These are phyloP conservation scores for Pisolithus albus DNA, from an alignment of 768 basidiomycete species.

Conservation along the genomic window DNA sequence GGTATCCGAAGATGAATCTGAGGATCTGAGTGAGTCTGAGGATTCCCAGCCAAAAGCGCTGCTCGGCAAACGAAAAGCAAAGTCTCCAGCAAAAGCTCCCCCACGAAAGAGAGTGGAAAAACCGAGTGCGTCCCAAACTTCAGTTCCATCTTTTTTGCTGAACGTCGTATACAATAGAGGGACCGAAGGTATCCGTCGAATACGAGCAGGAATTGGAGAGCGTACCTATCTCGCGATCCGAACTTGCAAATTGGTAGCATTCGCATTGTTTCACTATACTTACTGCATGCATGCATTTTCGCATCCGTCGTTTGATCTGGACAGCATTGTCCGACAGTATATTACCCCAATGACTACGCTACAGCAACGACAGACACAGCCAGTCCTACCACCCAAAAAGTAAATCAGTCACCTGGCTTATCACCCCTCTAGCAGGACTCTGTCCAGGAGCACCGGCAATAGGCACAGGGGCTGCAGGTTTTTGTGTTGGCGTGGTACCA, in stretches of 20 bases:
- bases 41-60: conserved; percentile 31
- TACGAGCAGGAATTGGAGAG: conserved; percentile 91
- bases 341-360: not conserved
- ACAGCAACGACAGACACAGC: not conserved
- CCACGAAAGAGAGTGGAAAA: conserved; percentile 52
- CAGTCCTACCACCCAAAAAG: conserved; percentile 70
- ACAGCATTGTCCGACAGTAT: not conserved
- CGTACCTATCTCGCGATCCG: conserved; percentile 46
- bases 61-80: conserved; percentile 66
- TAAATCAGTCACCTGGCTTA: conserved; percentile 73
- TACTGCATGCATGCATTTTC: not conserved
- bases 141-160: conserved; percentile 5
- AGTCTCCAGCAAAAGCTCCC: conserved; percentile 33
- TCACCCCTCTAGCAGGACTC: conserved; percentile 43
- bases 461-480: conserved; percentile 9
- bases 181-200: conserved; percentile 86
- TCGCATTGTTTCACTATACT: not conserved
- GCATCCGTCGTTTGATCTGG: not conserved
- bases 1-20: conserved; percentile 33
- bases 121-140: conserved; percentile 41
- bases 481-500: conserved; percentile 17
- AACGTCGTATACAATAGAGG: conserved; percentile 36
- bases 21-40: too few relatives aligned
- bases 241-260: conserved; percentile 48
- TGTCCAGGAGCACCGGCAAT: conserved; percentile 16